Conservation (phyloP, 1,284 basidiomycete species). For the Leccinum angustisporum region DNA sequence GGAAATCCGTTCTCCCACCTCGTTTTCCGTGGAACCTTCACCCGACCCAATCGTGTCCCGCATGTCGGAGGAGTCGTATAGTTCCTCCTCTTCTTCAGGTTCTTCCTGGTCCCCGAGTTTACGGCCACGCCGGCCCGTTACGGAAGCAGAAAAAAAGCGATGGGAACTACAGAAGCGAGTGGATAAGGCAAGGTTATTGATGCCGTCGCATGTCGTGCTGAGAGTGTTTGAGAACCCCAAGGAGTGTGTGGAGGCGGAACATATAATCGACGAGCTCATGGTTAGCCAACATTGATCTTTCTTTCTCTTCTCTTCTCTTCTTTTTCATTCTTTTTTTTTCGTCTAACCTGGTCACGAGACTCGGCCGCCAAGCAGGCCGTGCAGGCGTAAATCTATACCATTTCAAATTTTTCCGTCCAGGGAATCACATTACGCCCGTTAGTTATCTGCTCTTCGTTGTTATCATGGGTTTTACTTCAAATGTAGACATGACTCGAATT, state of each 20-base stretch:
- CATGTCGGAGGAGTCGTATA: slow-evolving; percentile 22
- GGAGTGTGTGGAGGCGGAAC: slow-evolving; percentile 63
- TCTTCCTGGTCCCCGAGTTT: slow-evolving; percentile 26
- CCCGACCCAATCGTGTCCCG: slow-evolving; percentile 11
- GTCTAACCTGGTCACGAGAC: not conserved
- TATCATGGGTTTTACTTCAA: not conserved
- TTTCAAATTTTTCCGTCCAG: not conserved
- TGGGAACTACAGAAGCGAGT: slow-evolving; percentile 60
- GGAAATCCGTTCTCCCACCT: slow-evolving; percentile 30
- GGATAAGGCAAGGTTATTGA: slow-evolving; percentile 53
- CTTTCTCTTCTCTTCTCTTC: not conserved
- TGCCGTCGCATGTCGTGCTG: slow-evolving; percentile 55
- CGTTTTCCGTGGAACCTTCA: slow-evolving; percentile 16
- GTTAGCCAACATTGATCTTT: not conserved
- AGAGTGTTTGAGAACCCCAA: slow-evolving; percentile 63
- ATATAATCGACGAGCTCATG: slow-evolving; percentile 31
- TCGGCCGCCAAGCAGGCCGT: not conserved
- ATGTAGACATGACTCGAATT: not conserved
- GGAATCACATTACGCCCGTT: slow-evolving; percentile 1
- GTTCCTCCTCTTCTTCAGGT: slow-evolving; percentile 18
- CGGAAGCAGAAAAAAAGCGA: slow-evolving; percentile 54
- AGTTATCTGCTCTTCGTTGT: not conserved
- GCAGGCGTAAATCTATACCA: not conserved
- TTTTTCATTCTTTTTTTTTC: not conserved
- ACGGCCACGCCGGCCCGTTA: slow-evolving; percentile 22